Base-by-base conservation (phyloP, 306 rosid species). In the Vigna reflexopilosa region DNA sequence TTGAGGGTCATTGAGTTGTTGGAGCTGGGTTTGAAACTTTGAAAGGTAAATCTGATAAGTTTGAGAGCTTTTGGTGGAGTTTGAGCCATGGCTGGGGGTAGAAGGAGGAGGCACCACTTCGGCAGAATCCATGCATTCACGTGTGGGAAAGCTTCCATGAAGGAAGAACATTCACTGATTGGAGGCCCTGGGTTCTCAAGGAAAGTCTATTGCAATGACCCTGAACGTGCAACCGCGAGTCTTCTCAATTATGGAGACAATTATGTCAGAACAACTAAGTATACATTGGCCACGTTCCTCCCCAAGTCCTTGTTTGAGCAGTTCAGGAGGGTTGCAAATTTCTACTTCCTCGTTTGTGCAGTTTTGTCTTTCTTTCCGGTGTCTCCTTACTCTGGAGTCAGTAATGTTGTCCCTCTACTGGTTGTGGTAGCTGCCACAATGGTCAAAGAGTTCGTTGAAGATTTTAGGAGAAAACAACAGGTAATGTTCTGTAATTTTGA, bases 101-200 rank as follows among this genome's bases (percentile, higher is more conserved):
- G 93, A 45, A 88, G 76, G 58, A 95, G 84, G 83, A 89, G 44
- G 82, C 92, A 80, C 19, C 96, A 96, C 62, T 89, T 95, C 13
- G 67, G 93, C 20, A 90, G 89, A 84, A 93, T 96, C 83, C 99
- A 96, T 82, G 96, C 93, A 9, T 96, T 93, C 74, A 1, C 88
- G 1, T 66, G 99, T 77, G 96, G 96, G 50, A 95, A 70, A 75
- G 77, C 96, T 19, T 93, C 98, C 2, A 65, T 91, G 47, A 86
- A 67, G 78, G 92, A 77, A 0, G 99, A 96, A 4, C 99, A 93
- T 34, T 89, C 94, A 6, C 85, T 86, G 44, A 90, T 96, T 55
- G 99, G 99, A 84, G 98, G 98, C 3, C 99, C 98, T 40, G 99
- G 99, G 0, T 96, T 93, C 78, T 93, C 99, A 6, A 90, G 99